Base-by-base conservation (phyloP, 1,284 basidiomycete genomes). In the Pterula multifida region DNA sequence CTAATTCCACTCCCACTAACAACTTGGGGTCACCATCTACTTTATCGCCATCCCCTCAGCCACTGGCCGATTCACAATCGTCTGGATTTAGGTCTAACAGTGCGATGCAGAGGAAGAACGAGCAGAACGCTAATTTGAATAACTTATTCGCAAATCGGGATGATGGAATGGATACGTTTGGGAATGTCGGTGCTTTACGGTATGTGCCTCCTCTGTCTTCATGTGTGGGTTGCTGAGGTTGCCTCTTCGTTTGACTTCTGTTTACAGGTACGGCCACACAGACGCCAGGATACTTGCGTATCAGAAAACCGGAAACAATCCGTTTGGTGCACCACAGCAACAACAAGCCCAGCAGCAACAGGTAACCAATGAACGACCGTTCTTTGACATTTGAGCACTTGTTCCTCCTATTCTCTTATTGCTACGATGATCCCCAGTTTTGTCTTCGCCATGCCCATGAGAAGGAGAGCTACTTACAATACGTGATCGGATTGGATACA, bases 131-230 rank as follows among this genome's bases (percentile, higher is more conserved):
- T 4, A 76, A 82, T 46, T 75, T 97, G 50, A 91, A 91, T 3
- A 72, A 67, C 52, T 65, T 96, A 57, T 79, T 96, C 55, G 92
- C 89, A 3, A 86, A 88, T 58, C 73, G 83, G 50, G 90, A 91
- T 51, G 91, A 90, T 58, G 93, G 94, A 0, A 70, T 86, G 63
- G 93, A 97, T 68, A 94, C 93, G 39, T 97, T 97, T 62, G 93
- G 93, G 48, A 97, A 97, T 64, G 60, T 80, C 36, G 93, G 94
- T 32, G 61, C 73, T 50, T 65, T 94, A 53, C 77, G 93, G 73
- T 85, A 61, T 50, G 44, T 25, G 47, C 23, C 26, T 24, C 46
- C 35, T 24, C 3, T 42, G 25, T 50, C 17, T 19, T 21, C 23
- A 48, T 36, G 48, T n/a, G 26, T 49, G 35, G 22, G 51, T 32